Conservation (phyloP, 495 filamentous ascomycete genomes). For the Talaromyces borbonicus region DNA sequence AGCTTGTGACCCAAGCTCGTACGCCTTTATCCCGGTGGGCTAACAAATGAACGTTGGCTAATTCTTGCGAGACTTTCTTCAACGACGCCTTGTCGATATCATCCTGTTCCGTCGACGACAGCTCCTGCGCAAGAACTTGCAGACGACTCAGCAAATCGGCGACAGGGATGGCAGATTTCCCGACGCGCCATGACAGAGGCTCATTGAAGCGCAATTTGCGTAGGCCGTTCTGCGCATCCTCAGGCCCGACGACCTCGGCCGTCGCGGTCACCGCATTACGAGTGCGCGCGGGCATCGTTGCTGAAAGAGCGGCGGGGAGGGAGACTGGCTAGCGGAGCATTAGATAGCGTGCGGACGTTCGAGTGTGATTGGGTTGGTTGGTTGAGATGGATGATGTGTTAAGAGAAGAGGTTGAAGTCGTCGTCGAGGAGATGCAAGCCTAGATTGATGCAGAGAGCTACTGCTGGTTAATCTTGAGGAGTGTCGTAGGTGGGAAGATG, state of each 20-base stretch:
- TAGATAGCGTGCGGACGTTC: constrained; percentile 1
- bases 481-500: too few relatives aligned
- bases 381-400: background rate
- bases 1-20: constrained; percentile 76
- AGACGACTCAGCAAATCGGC: constrained; percentile 74
- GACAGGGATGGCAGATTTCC: constrained; percentile 71
- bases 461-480: too few relatives aligned
- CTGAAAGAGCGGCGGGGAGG: constrained; percentile 8
- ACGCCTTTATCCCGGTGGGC: constrained; percentile 90
- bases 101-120: constrained; percentile 81
- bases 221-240: constrained; percentile 25
- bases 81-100: constrained; percentile 72
- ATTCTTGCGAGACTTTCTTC: constrained; percentile 75
- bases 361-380: background rate
- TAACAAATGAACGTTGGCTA: constrained; percentile 72
- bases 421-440: too few relatives aligned
- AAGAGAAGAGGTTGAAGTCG: too few relatives aligned
- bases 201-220: constrained; percentile 60
- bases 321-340: constrained; percentile 7
- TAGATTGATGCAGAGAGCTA: too few relatives aligned
- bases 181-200: constrained; percentile 82
- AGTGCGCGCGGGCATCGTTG: constrained; percentile 41
- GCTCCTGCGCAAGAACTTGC: constrained; percentile 69
- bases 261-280: constrained; percentile 30
- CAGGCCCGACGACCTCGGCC: constrained; percentile 25